A percentile compares a stretch with the other conserved stretches of the same genome.
These are phyloP conservation scores for Sporothrix brasiliensis DNA, from an alignment of 2,329 filamentous ascomycete genomes.

Conservation along the genomic window DNA sequence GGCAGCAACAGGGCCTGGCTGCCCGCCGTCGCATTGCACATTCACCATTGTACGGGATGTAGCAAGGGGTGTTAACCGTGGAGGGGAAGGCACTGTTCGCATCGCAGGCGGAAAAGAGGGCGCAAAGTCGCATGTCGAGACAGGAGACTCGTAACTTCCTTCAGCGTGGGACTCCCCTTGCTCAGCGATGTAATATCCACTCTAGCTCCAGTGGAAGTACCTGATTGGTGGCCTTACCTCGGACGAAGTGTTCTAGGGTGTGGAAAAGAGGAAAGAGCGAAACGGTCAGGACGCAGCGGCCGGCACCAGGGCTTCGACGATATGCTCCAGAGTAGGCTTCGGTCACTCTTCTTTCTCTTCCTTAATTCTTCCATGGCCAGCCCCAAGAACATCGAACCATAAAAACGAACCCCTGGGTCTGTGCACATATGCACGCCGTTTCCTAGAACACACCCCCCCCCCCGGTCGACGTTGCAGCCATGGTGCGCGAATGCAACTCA, in stretches of 20 bases:
- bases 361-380: constrained; percentile 9
- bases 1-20: constrained; percentile 9
- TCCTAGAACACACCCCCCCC: background rate
- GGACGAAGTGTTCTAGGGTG: constrained; percentile 24
- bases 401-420: constrained; percentile 18
- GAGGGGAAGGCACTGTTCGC: too few relatives aligned
- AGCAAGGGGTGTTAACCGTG: background rate
- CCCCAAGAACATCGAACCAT: constrained; percentile 15
- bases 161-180: background rate
- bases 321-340: background rate
- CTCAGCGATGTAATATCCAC: constrained; percentile 6
- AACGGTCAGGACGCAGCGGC: background rate
- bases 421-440: constrained; percentile 17
- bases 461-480: background rate
- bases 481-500: too few relatives aligned
- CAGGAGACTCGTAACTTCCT: constrained; percentile 1
- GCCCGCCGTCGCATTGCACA: constrained; percentile 16
- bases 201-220: background rate
- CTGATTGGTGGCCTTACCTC: constrained; percentile 37
- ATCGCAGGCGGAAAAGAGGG: too few relatives aligned
- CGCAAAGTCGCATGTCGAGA: background rate
- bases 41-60: background rate
- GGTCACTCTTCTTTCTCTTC: constrained; percentile 9
- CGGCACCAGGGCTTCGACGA: constrained; percentile 2
- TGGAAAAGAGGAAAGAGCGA: constrained; percentile 1